These are phyloP conservation scores for Yamadazyma taylorii DNA, from an alignment of 1,139 yeast species.

Conservation along the genomic window DNA sequence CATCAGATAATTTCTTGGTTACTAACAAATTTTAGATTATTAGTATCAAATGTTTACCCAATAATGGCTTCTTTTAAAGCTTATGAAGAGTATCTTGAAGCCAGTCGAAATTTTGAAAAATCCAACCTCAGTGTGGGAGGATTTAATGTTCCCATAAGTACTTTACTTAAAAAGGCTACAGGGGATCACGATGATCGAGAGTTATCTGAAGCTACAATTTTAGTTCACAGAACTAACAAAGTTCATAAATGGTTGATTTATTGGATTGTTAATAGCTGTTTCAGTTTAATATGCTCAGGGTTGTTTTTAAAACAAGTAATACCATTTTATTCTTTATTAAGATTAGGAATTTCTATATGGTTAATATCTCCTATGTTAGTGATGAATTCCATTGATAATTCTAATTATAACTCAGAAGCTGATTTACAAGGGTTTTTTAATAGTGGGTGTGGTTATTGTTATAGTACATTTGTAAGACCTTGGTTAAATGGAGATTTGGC, in stretches of 20 bases:
- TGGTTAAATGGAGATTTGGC: constrained; percentile 26
- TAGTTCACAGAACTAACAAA: constrained; percentile 18
- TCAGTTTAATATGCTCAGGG: constrained; percentile 32
- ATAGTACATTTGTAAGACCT: constrained; percentile 33
- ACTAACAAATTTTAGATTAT: constrained; percentile 12
- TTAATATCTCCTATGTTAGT: constrained; percentile 47
- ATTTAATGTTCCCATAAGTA: constrained; percentile 33
- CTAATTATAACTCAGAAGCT: constrained; percentile 11
- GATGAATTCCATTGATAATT: constrained; percentile 4
- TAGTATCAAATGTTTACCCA: constrained; percentile 52
- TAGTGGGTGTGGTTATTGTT: constrained; percentile 41
- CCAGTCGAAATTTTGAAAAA: constrained; percentile 24
- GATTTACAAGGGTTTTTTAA: constrained; percentile 30
- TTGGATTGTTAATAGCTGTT: constrained; percentile 52
- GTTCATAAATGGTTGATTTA: constrained; percentile 59
- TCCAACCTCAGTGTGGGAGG: constrained; percentile 34
- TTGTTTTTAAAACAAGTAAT: constrained; percentile 35
- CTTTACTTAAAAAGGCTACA: constrained; percentile 25
- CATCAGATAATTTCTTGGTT: neutral
- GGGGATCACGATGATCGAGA: constrained; percentile 14
- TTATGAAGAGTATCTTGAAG: constrained; percentile 39
- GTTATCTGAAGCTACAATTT: constrained; percentile 18
- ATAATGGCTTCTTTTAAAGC: constrained; percentile 54
- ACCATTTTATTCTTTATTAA: constrained; percentile 50
- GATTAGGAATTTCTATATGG: constrained; percentile 50